Conservation (phyloP, 805 yeast species). For the Suhomyces xylopsoci region DNA sequence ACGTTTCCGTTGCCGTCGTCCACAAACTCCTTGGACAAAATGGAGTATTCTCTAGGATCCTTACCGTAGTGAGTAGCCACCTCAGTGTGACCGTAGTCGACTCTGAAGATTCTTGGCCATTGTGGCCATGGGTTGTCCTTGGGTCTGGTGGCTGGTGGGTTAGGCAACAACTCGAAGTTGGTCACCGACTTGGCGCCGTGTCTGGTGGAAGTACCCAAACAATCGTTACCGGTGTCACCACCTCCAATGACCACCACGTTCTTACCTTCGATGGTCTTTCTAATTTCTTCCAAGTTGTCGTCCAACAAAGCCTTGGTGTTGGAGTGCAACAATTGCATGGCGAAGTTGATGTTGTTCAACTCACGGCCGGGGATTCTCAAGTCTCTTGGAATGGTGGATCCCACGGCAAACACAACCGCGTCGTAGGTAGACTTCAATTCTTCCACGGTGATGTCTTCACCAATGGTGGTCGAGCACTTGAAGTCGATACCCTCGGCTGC, state of each 20-base stretch:
- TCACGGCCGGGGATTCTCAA: slow-evolving; percentile 92
- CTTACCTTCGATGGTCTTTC: slow-evolving; percentile 73
- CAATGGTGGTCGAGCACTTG: slow-evolving; percentile 73
- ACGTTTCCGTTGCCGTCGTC: slow-evolving; percentile 95
- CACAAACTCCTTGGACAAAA: slow-evolving; percentile 90
- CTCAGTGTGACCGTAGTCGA: slow-evolving; percentile 96
- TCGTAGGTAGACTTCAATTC: slow-evolving; percentile 64
- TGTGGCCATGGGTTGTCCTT: slow-evolving; percentile 99
- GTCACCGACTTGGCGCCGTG: slow-evolving; percentile 94
- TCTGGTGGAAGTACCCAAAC: slow-evolving; percentile 95
- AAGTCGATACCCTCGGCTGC: slow-evolving; percentile 87
- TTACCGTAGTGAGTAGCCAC: slow-evolving; percentile 92
- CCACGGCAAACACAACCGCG: slow-evolving; percentile 89
- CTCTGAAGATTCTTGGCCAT: slow-evolving; percentile 98
- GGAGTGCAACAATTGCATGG: slow-evolving; percentile 84
- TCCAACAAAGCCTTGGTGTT: slow-evolving; percentile 90
- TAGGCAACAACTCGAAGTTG: slow-evolving; percentile 91
- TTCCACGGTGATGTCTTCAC: slow-evolving; percentile 74
- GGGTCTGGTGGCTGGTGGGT: slow-evolving; percentile 81
- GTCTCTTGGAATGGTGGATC: slow-evolving; percentile 96
- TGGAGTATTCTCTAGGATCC: slow-evolving; percentile 96
- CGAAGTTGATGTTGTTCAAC: slow-evolving; percentile 83
- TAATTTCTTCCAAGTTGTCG: slow-evolving; percentile 73
- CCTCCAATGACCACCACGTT: slow-evolving; percentile 97
- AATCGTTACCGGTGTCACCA: slow-evolving; percentile 99